A percentile compares a stretch with the other conserved stretches of the same genome.
phyloP scores from a whole-genome alignment of 2,329 filamentous ascomycete species.

The Fusarium pseudonygamai region DNA sequence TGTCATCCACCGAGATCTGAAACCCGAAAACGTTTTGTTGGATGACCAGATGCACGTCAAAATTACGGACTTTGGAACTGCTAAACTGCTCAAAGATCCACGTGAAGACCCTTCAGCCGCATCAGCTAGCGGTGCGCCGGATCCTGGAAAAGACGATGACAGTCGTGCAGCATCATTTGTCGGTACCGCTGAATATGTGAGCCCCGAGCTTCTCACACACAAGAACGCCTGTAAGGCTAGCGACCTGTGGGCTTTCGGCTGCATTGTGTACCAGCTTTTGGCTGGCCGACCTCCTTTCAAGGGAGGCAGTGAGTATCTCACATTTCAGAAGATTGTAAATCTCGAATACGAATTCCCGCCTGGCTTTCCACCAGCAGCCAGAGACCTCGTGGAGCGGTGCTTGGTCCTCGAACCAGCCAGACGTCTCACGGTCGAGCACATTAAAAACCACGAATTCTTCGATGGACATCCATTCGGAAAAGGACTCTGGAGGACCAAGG shows the following conservation, averaged over 20 bases:
- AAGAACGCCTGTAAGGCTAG: conserved; percentile 98
- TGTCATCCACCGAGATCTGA: conserved; percentile 95
- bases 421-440: conserved; percentile 90
- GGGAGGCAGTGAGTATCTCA: conserved; percentile 92
- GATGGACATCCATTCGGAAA: conserved; percentile 86
- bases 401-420: conserved; percentile 88
- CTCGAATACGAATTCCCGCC: conserved; percentile 93
- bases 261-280: conserved; percentile 95
- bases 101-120: conserved; percentile 50
- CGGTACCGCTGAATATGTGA: conserved; percentile 97
- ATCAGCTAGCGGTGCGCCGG: conserved; percentile 50
- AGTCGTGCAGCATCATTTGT: conserved; percentile 93
- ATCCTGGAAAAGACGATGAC: conserved; percentile 62
- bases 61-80: conserved; percentile 98
- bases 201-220: conserved; percentile 93
- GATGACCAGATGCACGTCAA: conserved; percentile 98
- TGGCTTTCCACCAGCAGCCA: conserved; percentile 86
- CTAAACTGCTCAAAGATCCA: conserved; percentile 77
- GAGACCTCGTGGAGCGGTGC: conserved; percentile 88
- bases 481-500: conserved; percentile 87
- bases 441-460: conserved; percentile 97
- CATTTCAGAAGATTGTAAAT: conserved; percentile 96
- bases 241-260: conserved; percentile 98
- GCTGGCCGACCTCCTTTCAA: conserved; percentile 98
- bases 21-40: conserved; percentile 95